Evolutionary conservation across 139 green algal species (phyloP).

Genomic region (Chlamydomonas schloesseri): DNA sequence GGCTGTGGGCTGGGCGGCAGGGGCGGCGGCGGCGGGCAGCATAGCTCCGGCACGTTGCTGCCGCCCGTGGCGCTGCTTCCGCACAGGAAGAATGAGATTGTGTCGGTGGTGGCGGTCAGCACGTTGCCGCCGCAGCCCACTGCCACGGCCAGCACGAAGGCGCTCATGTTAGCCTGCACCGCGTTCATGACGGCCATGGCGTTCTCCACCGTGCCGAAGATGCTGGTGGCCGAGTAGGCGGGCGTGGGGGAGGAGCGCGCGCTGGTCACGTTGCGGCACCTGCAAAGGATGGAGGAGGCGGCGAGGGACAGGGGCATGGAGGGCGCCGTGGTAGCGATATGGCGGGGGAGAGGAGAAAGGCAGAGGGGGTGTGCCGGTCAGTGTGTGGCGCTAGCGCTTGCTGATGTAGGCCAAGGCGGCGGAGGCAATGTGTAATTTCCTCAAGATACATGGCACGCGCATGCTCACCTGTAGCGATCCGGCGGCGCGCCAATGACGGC

Average conservation of each 20-base stretch:
- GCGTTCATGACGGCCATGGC: neutral
- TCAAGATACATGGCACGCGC: too few species aligned
- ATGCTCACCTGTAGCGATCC: too few species aligned
- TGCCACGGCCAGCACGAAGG: neutral
- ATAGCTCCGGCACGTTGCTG: neutral
- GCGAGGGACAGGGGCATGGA: too few species aligned
- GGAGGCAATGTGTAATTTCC: too few species aligned
- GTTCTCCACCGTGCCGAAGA: neutral
- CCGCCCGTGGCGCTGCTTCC: neutral
- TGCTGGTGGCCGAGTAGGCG: neutral
- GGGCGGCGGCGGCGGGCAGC: conserved; percentile 20
- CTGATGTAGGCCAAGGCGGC: too few species aligned
- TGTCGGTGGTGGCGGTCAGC: neutral
- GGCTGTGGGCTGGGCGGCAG: neutral
- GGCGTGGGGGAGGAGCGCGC: neutral
- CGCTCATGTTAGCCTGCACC: neutral
- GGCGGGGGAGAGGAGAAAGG: too few species aligned
- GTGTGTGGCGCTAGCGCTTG: too few species aligned
- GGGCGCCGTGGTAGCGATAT: too few species aligned
- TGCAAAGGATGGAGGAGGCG: too few species aligned
- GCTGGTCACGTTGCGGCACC: neutral
- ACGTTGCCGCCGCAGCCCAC: conserved; percentile 23
- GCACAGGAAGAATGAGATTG: neutral
- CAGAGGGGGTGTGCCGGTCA: too few species aligned
- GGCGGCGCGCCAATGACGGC: neutral